Base-by-base conservation (phyloP, 176 grass and related monocot genomes). In the Oryza australiensis region DNA sequence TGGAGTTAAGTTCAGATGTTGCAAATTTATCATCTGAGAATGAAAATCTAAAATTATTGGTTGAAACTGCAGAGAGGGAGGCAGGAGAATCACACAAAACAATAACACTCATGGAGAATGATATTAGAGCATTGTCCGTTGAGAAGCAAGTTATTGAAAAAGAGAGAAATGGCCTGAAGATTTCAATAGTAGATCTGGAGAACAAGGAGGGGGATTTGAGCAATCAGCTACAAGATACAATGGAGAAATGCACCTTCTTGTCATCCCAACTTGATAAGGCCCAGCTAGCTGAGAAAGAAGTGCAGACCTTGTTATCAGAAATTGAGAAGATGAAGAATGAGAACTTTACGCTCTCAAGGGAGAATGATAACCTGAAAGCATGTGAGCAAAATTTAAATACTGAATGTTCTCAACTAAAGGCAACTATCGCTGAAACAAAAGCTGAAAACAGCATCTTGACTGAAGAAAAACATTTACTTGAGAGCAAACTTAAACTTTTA, bases 311-410 rank as follows among this genome's bases (percentile, higher is more conserved):
- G 59, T 28, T 73, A 34, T 12, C 70, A 80, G 83, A 97, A 86
- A 85, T 83, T 29, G 65, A 93, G 72, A 78, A 81, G 14, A 20
- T 87, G 51, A 92, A 92, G 78, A 86, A 94, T 42, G 74, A 89
- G 62, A 90, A 85, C n/a, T 68, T 83, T 26, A 82, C 40, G 82
- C 76, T 90, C 53, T 82, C 43, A 34, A 68, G 57, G 30, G 86
- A 80, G 68, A 77, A 81, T 76, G 78, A 77, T 33, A 75, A 83
- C 29, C 78, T 93, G 45, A 93, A 86, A 79, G 26, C 29, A 49
- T 70, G 69, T 53, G 29, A 86, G 65, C 71, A 98, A 66, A 88
- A 72, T 37, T 85, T 78, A 69, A 68, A 85, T 70, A 51, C 53
- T 24, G 90, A 91, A 62, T 72, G 68, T 63, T 85, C 60, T 24